Evolutionary conservation across 2,329 filamentous ascomycete species (phyloP), one percentile per base, ranked within the genome.

Genomic region (Fusarium musae): DNA sequence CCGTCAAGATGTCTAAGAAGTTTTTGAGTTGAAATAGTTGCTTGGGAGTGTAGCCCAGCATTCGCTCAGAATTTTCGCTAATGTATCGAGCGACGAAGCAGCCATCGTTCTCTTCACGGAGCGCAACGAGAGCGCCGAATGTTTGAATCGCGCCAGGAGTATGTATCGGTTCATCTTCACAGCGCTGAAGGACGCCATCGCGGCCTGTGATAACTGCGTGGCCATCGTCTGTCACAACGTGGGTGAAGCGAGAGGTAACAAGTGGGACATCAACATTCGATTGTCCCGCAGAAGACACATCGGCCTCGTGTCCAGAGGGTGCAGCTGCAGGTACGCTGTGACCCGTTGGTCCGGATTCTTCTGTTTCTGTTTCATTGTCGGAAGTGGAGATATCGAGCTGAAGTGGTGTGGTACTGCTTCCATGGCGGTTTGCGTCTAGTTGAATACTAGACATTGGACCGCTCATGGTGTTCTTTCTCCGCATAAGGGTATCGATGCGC

Each of bases 81-180:
- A 91, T 93, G 36, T 94, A 88, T 21, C 93, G 89, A 17, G 95
- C 92, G 3, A 89, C 80, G 16, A 96, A 87, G 43, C 88, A 89
- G 6, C 92, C 92, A 42, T 93, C 91, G 0, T 83, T 79, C 60
- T 93, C 90, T 79, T 95, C 93, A 60, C 91, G 88, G 26, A 97
- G 81, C 1, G 92, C 94, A 37, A 97, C 77, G 30, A 97, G 84
- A 8, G 93, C 85, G 2, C 95, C 95, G 75, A 97, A 97, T 2
- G 89, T 87, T 79, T 97, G 95, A 2, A 95, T 84, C 3, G 93
- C 93, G 39, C 94, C 94, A 2, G 95, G 95, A 2, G 94, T 92
- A 73, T 96, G 94, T 32, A 97, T 97, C 0, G 95, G 94, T 77
- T 97, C 95, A 77, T 97, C 95, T 80, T 97, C 95, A 78, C 95